Evolutionary conservation across 2,329 filamentous ascomycete genomes (phyloP), one percentile per base, ranked within the genome.

Genomic region (Epicoccum nigrum): DNA sequence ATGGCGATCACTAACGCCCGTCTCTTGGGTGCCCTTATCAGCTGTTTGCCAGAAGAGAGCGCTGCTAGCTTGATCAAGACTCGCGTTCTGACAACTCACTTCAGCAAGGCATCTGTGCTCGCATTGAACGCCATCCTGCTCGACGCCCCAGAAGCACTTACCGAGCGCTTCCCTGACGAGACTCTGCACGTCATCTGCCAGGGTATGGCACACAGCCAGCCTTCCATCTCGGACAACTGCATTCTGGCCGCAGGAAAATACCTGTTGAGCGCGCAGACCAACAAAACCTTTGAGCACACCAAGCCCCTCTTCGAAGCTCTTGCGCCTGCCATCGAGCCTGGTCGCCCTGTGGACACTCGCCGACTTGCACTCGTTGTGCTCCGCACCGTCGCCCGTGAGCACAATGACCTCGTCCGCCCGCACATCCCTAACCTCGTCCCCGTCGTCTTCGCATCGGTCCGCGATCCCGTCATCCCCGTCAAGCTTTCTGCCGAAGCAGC

Each of bases 401-500:
- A 94, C 69, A 87, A 88, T 67, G 90, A 94, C 43, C 78, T 94
- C 65, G 84, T 93, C 30, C 86, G 90, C 21, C 90, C 92, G 12
- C 92, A 97, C 70, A 81, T 97, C 39, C 77, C 86, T 8, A 76
- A 91, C 2, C 82, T 99, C n/a, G 87, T 90, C 1, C 87, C 88
- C 1, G 86, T 92, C 1, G 83, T 97, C 35, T 99, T 99, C 72
- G 86, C 89, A 33, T 89, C 89, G 45, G 94, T 99, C 21, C 86
- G 95, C 51, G 94, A 99, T 72, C 81, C 86, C 8, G 86, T 97
- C 5, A 97, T 99, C 56, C 95, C 95, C 0, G 88, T 99, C 69
- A 99, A 99, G 76, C 81, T 99, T 21, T 88, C 93, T 0, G 93
- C 94, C 1, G 94, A 99, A 76, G 93, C 92, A 11, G 92, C 93